These are phyloP conservation scores for Aspergillus haitiensis DNA, from an alignment of 495 filamentous ascomycete genomes.

Conservation along the genomic window DNA sequence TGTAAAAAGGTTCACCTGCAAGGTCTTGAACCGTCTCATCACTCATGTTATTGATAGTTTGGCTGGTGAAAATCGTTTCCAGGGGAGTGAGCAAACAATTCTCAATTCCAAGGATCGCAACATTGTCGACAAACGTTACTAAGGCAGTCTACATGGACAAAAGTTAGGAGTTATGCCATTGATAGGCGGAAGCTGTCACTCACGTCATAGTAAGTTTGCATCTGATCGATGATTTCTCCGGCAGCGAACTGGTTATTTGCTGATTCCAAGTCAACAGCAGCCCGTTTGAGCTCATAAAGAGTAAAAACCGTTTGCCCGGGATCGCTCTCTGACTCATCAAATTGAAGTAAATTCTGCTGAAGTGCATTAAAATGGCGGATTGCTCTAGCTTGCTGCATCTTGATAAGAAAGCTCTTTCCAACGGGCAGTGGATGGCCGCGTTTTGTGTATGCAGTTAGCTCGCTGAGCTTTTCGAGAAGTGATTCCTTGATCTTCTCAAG, in stretches of 20 bases:
- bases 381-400: constrained; percentile 28
- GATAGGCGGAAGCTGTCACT: constrained; percentile 6
- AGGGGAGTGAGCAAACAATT: constrained; percentile 51
- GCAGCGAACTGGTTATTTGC: constrained; percentile 22
- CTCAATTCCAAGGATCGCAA: constrained; percentile 60
- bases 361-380: constrained; percentile 16
- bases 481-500: constrained; percentile 32
- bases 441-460: constrained; percentile 44
- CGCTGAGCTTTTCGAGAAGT: constrained; percentile 41
- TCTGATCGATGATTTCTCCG: constrained; percentile 33
- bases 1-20: constrained; percentile 22
- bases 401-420: constrained; percentile 37
- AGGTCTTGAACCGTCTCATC: constrained; percentile 24
- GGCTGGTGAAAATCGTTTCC: constrained; percentile 30
- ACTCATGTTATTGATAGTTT: constrained; percentile 32
- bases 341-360: not conserved
- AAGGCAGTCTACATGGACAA: constrained; percentile 50
- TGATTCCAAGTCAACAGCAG: constrained; percentile 5
- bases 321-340: not conserved
- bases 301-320: not conserved
- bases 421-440: constrained; percentile 47
- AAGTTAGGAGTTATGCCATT: not conserved
- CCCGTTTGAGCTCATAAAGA: constrained; percentile 2
- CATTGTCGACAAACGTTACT: constrained; percentile 61
- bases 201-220: constrained; percentile 42